phyloP scores from a whole-genome alignment of 257 asterid species.

The Echites panduratus region DNA sequence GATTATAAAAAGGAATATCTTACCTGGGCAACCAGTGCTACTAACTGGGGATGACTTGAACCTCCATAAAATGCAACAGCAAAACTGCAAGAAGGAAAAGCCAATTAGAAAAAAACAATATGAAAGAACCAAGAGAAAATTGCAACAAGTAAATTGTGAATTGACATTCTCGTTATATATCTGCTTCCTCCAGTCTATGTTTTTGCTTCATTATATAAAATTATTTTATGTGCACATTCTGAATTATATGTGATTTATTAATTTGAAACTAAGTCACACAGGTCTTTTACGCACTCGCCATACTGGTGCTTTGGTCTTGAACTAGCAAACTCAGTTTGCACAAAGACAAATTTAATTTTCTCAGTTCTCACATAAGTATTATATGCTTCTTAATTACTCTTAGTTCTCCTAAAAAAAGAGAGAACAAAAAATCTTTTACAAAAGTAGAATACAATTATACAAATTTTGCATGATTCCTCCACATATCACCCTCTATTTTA shows the following conservation, averaged over 20 bases:
- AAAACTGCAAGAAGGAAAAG: slow-evolving; percentile 46
- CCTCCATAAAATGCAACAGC: slow-evolving; percentile 85
- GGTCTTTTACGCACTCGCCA: too few species aligned
- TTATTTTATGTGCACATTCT: not conserved
- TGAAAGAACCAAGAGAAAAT: not conserved
- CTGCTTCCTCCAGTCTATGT: not conserved
- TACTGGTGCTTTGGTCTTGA: too few species aligned
- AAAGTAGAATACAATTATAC: too few species aligned
- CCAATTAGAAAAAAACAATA: slow-evolving; percentile 3
- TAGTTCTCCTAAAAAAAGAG: too few species aligned
- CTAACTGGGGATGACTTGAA: slow-evolving; percentile 71
- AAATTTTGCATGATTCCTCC: too few species aligned
- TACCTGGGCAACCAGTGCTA: slow-evolving; percentile 96
- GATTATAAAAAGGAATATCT: slow-evolving; percentile 20
- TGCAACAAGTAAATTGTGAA: not conserved
- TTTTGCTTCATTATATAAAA: not conserved
- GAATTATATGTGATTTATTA: not conserved
- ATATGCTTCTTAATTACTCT: too few species aligned
- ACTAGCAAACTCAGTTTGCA: too few species aligned
- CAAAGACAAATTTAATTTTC: too few species aligned
- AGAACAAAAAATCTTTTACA: too few species aligned
- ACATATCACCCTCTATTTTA: too few species aligned
- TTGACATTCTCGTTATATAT: not conserved
- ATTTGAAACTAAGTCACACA: not conserved
- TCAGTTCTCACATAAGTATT: too few species aligned